Evolutionary conservation across 345 rosid species (phyloP), one percentile per base, ranked within the genome.

Genomic region (Corymbia maculata): DNA sequence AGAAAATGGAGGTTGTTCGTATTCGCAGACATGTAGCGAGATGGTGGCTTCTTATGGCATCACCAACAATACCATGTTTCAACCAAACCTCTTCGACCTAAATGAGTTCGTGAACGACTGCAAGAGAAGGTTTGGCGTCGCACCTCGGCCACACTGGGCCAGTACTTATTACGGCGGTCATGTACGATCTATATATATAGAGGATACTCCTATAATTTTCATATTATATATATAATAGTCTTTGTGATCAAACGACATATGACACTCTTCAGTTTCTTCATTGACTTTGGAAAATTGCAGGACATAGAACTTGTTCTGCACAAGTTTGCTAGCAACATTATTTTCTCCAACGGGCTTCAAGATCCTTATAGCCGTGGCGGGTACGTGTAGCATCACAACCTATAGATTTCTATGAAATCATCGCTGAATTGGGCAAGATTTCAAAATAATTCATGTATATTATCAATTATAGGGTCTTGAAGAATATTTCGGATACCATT

Each of bases 401-500:
- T 9, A 57, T 57, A 57, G 28, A 24, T 57, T 57, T 22, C 10
- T 9, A 8, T 57, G 26, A 57, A 24, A 22, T 1, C 10, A 57
- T 57, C 28, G 9, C 12, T 57, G 12, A 57, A 22, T 57, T 57
- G 28, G 64, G 24, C 4, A 24, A 57, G n/a, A 57, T 57, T 57
- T 22, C 26, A 22, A 57, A 57, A 57, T 22, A 9, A 57, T 52
- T 52, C 53, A 13, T 15, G 15, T 52, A 15, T 15, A 24, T 57
- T 28, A 9, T 57, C 12, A 22, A 57, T 9, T 57, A 10, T 57
- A 57, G 64, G 92, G 93, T 93, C 14, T 85, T 94, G 91, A 88
- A 89, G 88, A 85, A 91, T 91, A 90, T 94, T 68, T 93, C 95
- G 22, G 94, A 94, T 14, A 92, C 92, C 52, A 55, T 93, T 32